phyloP scores from a whole-genome alignment of 1,284 basidiomycete species.

The Heterobasidion parviporum region DNA sequence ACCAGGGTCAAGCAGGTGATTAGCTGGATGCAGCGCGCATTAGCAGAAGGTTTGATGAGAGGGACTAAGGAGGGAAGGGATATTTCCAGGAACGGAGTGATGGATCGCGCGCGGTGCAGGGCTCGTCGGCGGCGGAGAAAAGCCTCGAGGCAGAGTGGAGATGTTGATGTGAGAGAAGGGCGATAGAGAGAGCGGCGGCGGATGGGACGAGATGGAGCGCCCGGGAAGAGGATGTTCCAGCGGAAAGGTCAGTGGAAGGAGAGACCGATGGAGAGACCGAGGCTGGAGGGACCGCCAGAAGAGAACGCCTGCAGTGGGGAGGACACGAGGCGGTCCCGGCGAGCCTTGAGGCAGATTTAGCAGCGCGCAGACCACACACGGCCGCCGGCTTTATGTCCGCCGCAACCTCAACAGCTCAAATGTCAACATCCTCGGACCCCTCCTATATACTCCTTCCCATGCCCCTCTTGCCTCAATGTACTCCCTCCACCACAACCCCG shows the following conservation, averaged over 20 bases:
- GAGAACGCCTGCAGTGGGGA: too few species aligned
- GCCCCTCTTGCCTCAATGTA: not conserved
- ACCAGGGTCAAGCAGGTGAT: not conserved
- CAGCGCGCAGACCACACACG: too few species aligned
- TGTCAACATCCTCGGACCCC: not conserved
- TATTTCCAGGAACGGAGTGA: not conserved
- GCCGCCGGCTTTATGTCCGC: not conserved
- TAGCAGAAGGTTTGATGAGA: too few species aligned
- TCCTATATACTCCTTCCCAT: constrained; percentile 1
- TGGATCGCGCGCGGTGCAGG: not conserved
- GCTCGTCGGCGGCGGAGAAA: not conserved
- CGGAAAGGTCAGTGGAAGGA: too few species aligned
- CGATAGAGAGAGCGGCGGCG: not conserved
- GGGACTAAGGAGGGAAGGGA: too few species aligned
- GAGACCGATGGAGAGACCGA: too few species aligned
- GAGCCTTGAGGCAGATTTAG: too few species aligned
- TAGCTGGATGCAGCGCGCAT: too few species aligned
- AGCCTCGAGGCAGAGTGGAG: not conserved
- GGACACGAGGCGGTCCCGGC: too few species aligned
- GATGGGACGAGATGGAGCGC: too few species aligned
- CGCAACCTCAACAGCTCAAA: not conserved
- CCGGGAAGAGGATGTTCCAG: too few species aligned
- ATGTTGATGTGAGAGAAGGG: not conserved
- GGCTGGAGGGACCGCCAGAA: too few species aligned
- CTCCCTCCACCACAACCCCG: not conserved